Base-by-base conservation (phyloP, 306 rosid genomes). In the Lathyrus oleraceus region DNA sequence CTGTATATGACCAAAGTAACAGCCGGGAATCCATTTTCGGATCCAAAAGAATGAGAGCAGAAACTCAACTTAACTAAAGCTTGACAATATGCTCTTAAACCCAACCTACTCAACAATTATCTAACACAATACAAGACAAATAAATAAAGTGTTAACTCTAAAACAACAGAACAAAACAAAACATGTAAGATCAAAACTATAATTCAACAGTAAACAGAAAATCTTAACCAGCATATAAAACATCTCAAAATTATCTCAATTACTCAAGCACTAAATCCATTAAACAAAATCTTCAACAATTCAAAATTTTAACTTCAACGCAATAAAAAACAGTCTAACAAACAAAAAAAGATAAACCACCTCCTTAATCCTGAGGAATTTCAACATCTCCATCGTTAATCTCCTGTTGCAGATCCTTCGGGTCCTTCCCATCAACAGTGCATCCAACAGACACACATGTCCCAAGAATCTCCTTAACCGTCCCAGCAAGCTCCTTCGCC, bases 391-490 rank as follows among this genome's bases (percentile, higher is more conserved):
- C 95, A 8, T 87, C 91, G 9, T 74, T 6, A 9, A 90, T 84
- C 80, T 87, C 96, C 77, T 84, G 78, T 67, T 90, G 96, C 78
- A 90, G 48, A 12, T 90, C 95, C 85, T 87, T 90, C 0, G 96
- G 95, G 35, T 79, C 84, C 69, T 87, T 87, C 0, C 91, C 90
- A n/a, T 90, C 90, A 25, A 90, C 91, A 13, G 91, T 87, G 61
- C 96, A 90, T 0, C 96, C 96, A 9, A 87, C 95, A 10, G 96
- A 90, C 1, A 90, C 96, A 68, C 96, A 90, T 0, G 96, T 90
- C 0, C 90, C 91, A 1, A 87, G 77, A 2, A 90, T 87, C 81
- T 87, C 96, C 81, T 86, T 90, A 14, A 90, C 87, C 0, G 87
- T 72, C 1, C 94, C 94, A 2, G 81, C 11, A 8, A 90, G 85